Conservation (phyloP, 306 rosid genomes). For the Inga laurina region DNA sequence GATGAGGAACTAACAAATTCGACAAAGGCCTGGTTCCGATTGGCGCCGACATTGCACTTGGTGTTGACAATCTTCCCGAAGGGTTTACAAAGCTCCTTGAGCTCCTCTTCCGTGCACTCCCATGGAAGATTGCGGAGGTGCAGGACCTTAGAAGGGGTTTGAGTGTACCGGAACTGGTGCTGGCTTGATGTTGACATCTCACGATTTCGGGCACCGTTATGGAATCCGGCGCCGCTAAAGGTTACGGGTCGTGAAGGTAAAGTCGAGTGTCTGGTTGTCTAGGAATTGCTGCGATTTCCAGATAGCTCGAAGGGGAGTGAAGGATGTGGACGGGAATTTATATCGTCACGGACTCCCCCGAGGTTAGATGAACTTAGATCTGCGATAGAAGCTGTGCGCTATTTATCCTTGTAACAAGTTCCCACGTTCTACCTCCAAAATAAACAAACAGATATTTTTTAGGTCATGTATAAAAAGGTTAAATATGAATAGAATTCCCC, state of each 20-base stretch:
- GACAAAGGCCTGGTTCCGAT: constrained; percentile 92
- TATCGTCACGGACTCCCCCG: not conserved
- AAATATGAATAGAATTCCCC: too few relatives aligned
- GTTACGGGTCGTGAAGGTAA: not conserved
- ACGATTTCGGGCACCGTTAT: not conserved
- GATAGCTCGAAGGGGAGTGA: not conserved
- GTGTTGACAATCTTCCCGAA: constrained; percentile 95
- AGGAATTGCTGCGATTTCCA: constrained; percentile 31
- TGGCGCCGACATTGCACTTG: constrained; percentile 95
- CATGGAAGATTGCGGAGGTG: constrained; percentile 95
- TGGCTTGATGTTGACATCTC: constrained; percentile 73
- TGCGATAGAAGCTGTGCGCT: not conserved
- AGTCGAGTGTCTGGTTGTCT: constrained; percentile 33
- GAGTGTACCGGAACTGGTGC: constrained; percentile 88
- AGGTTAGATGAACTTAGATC: not conserved
- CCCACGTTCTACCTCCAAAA: not conserved
- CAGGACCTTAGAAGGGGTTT: constrained; percentile 89
- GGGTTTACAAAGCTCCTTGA: constrained; percentile 76
- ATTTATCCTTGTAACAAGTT: not conserved
- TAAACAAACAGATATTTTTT: too few relatives aligned
- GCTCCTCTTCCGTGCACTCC: constrained; percentile 92
- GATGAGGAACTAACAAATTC: constrained; percentile 63
- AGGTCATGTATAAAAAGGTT: too few relatives aligned
- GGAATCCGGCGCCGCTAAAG: not conserved
- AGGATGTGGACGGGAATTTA: not conserved